These are phyloP conservation scores for Aquilaria agallochum DNA, from an alignment of 441 rosid genomes.

Conservation along the genomic window DNA sequence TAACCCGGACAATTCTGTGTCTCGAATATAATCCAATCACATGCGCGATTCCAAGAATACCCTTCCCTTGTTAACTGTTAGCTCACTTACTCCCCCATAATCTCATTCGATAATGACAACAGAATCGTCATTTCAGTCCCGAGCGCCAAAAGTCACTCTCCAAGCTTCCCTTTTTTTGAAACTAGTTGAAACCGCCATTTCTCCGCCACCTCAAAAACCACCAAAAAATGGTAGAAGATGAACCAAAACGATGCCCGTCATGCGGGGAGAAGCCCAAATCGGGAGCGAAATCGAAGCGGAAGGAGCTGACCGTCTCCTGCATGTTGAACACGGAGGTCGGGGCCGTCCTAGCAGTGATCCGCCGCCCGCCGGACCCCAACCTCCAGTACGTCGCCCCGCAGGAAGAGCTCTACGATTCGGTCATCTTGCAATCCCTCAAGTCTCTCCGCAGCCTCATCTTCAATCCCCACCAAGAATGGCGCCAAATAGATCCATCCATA, in stretches of 20 bases:
- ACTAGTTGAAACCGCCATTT: not conserved
- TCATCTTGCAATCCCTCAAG: constrained; percentile 60
- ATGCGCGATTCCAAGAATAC: not conserved
- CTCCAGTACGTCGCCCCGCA: constrained; percentile 38
- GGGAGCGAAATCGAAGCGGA: constrained; percentile 30
- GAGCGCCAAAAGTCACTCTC: not conserved
- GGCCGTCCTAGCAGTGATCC: constrained; percentile 72
- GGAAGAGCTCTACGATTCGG: constrained; percentile 51
- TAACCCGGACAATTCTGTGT: constrained; percentile 14
- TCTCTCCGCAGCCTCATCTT: constrained; percentile 74
- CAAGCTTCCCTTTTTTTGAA: constrained; percentile 10
- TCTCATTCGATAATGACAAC: not conserved
- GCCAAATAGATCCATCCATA: constrained; percentile 68
- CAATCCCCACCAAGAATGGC: constrained; percentile 92
- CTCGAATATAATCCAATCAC: not conserved
- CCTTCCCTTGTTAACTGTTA: not conserved
- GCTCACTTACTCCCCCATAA: not conserved
- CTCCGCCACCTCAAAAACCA: not conserved
- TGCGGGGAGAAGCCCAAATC: constrained; percentile 20
- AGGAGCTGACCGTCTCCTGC: constrained; percentile 73
- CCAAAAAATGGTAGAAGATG: constrained; percentile 18
- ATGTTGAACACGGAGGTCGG: constrained; percentile 94
- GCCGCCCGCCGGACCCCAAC: constrained; percentile 48
- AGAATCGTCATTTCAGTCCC: not conserved
- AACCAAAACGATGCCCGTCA: constrained; percentile 10